phyloP scores from a whole-genome alignment of 176 grass and related monocot genomes.

The Olyra latifolia region DNA sequence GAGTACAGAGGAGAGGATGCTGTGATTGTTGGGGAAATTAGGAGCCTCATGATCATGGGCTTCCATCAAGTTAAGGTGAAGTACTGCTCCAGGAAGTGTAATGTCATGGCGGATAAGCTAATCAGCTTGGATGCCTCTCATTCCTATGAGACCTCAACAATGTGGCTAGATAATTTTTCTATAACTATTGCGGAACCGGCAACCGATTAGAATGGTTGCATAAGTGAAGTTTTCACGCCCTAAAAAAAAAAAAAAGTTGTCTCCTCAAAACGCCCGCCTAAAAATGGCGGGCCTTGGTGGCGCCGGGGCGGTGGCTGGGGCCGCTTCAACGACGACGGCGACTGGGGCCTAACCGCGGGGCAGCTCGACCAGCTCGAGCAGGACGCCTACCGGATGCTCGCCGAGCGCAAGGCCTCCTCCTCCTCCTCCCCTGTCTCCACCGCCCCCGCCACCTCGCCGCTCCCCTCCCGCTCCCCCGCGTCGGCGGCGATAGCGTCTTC shows the following conservation, averaged over 20 bases:
- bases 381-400: slow-evolving; percentile 76
- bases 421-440: slow-evolving; percentile 41
- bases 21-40: too few relatives aligned
- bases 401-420: slow-evolving; percentile 71
- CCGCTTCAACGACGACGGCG: slow-evolving; percentile 40
- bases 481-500: slow-evolving; percentile 4
- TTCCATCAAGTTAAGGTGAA: too few relatives aligned
- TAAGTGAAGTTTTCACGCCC: background rate
- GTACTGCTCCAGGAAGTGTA: too few relatives aligned
- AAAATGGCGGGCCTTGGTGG: slow-evolving; percentile 39
- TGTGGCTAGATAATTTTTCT: too few relatives aligned
- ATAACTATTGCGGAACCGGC: too few relatives aligned
- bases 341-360: slow-evolving; percentile 82
- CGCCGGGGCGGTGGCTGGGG: slow-evolving; percentile 23
- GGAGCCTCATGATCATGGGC: too few relatives aligned
- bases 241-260: too few relatives aligned
- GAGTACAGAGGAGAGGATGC: too few relatives aligned
- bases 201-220: too few relatives aligned
- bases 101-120: too few relatives aligned
- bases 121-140: too few relatives aligned
- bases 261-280: slow-evolving; percentile 14
- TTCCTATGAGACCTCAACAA: too few relatives aligned
- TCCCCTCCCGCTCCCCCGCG: slow-evolving; percentile 33
- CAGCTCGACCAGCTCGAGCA: slow-evolving; percentile 80
- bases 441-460: slow-evolving; percentile 43